A percentile compares a stretch with the other conserved stretches of the same genome.
Evolutionary conservation across 352 stramenopile genomes (phyloP).

Genomic region (Globisporangium spiculum): DNA sequence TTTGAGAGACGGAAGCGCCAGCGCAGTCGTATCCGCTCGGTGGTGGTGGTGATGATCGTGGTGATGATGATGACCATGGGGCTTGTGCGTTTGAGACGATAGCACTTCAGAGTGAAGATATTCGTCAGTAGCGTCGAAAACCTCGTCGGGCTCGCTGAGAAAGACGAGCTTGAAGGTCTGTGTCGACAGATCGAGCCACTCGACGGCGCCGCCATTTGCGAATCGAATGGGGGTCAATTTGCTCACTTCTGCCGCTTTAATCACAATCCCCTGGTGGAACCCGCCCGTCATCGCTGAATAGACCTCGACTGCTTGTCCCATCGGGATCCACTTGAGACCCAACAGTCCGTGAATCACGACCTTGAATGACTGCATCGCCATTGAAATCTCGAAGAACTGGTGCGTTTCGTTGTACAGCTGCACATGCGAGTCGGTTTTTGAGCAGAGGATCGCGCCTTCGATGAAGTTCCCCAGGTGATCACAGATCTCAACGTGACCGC

Average conservation of each 20-base stretch:
- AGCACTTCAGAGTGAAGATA: not conserved
- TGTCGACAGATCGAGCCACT: slow-evolving; percentile 52
- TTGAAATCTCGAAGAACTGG: slow-evolving; percentile 49
- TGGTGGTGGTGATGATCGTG: slow-evolving; percentile 7
- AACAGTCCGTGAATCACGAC: slow-evolving; percentile 51
- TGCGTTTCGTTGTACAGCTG: slow-evolving; percentile 53
- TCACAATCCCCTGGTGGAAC: slow-evolving; percentile 33
- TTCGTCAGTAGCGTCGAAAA: not conserved
- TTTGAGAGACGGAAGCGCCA: slow-evolving; percentile 18
- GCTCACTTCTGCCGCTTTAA: slow-evolving; percentile 39
- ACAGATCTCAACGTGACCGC: slow-evolving; percentile 47
- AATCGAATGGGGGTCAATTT: slow-evolving; percentile 44
- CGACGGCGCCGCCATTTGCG: slow-evolving; percentile 17
- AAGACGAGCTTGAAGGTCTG: slow-evolving; percentile 67
- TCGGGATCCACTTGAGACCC: slow-evolving; percentile 39
- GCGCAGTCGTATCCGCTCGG: not conserved
- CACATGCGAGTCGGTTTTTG: slow-evolving; percentile 30
- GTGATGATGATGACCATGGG: slow-evolving; percentile 7
- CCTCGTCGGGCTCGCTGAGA: slow-evolving; percentile 1
- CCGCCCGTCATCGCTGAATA: slow-evolving; percentile 49
- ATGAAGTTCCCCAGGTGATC: slow-evolving; percentile 29
- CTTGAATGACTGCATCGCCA: slow-evolving; percentile 40
- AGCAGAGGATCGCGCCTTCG: slow-evolving; percentile 51
- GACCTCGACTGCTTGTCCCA: slow-evolving; percentile 46
- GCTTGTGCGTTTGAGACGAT: not conserved